Evolutionary conservation across 768 basidiomycete species (phyloP), one percentile per base, ranked within the genome.

Genomic region (Boletus rufocinnamomeus): DNA sequence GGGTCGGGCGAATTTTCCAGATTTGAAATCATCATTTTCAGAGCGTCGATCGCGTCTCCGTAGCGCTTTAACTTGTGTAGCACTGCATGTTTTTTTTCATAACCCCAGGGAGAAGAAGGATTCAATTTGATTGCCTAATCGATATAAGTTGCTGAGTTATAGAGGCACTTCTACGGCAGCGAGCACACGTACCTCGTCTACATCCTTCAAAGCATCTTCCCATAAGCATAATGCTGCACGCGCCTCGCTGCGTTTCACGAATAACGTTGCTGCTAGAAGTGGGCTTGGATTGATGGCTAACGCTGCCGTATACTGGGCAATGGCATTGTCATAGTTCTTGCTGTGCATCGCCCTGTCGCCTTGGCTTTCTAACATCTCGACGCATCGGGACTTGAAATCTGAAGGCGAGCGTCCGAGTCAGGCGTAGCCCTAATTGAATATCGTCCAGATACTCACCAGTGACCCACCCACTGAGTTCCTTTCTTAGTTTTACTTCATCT

Each of bases 181-280:
- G 2, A 43, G 23, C 8, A 0, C 17, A 57, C 58, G 17, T 11
- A 68, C 66, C 54, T 67, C 57, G 5, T 66, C 38, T 21, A 58
- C 66, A 49, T 67, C 66, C 16, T 28, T 47, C 45, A 68, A 50
- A 2, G 61, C 56, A 46, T 48, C 53, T 16, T 62, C 43, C 56
- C 60, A 68, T 14, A 28, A 54, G 30, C 17, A 44, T 28, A 27
- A 58, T 7, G 21, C 46, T 2, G 23, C 44, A 2, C 41, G 44
- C 0, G 66, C 66, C 4, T 65, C 25, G 25, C 66, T 60, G 2
- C 66, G 56, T 40, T 65, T 67, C 35, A 58, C 43, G 21, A 65
- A 57, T 2, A 67, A 27, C 7, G 28, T 34, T 4, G 13, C 34
- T 27, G 19, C 8, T 1, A 14, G n/a, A 10, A 7, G 41, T 17